phyloP scores from a whole-genome alignment of 805 yeast species.

The Candida orba region DNA sequence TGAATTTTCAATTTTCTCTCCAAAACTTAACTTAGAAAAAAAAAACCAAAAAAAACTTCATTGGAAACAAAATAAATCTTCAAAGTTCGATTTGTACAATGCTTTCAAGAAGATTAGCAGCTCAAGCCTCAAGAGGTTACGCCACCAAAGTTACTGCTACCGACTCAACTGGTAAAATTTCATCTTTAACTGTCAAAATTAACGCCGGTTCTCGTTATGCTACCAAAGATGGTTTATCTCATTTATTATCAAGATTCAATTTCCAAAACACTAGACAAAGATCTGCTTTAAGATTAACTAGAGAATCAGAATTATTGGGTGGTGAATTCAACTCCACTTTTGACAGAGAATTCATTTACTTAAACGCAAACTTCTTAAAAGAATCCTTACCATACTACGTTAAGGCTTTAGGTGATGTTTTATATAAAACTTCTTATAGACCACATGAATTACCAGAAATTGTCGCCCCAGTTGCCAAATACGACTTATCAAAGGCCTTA shows the following conservation, averaged over 20 bases:
- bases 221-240: slow-evolving; percentile 72
- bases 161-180: slow-evolving; percentile 56
- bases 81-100: slow-evolving; percentile 3
- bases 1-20: slow-evolving; percentile 18
- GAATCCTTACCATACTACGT: slow-evolving; percentile 90
- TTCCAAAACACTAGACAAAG: slow-evolving; percentile 76
- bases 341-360: slow-evolving; percentile 78
- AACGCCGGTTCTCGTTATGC: slow-evolving; percentile 80
- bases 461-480: slow-evolving; percentile 69
- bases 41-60: slow-evolving; percentile 4
- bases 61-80: neutral
- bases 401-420: slow-evolving; percentile 69
- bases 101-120: slow-evolving; percentile 24
- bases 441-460: slow-evolving; percentile 79
- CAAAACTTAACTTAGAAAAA: neutral
- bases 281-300: slow-evolving; percentile 85
- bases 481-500: slow-evolving; percentile 50
- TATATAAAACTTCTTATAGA: slow-evolving; percentile 65
- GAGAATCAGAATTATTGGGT: slow-evolving; percentile 93
- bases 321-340: slow-evolving; percentile 65
- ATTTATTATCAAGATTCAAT: slow-evolving; percentile 74
- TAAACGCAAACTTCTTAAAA: slow-evolving; percentile 76
- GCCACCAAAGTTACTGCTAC: slow-evolving; percentile 42
- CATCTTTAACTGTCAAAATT: slow-evolving; percentile 72
- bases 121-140: slow-evolving; percentile 26